These are phyloP conservation scores for Chaetothyriales sp. DNA, from an alignment of 2,329 filamentous ascomycete species.

Conservation along the genomic window DNA sequence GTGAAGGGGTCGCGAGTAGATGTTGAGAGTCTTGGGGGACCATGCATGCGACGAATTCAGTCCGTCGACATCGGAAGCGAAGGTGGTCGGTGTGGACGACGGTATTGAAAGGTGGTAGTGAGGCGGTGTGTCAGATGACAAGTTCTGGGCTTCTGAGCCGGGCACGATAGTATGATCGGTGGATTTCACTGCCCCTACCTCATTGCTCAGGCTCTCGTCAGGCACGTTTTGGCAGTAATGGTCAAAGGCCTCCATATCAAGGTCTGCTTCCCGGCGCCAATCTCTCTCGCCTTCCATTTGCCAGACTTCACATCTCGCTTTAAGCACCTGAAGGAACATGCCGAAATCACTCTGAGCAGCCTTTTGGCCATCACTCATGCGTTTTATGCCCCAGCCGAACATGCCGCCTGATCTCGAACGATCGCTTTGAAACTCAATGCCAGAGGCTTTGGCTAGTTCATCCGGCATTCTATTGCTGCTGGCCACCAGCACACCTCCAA, in stretches of 20 bases:
- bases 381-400: slow-evolving; percentile 16
- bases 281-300: slow-evolving; percentile 66
- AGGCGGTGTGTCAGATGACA: slow-evolving; percentile 14
- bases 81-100: not conserved
- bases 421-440: slow-evolving; percentile 45
- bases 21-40: slow-evolving; percentile 8
- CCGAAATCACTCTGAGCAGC: slow-evolving; percentile 58
- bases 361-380: slow-evolving; percentile 38
- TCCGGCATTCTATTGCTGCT: slow-evolving; percentile 77
- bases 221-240: slow-evolving; percentile 2
- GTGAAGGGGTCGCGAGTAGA: slow-evolving; percentile 32
- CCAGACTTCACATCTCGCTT: slow-evolving; percentile 69
- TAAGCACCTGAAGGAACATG: slow-evolving; percentile 60
- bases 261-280: slow-evolving; percentile 41
- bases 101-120: slow-evolving; percentile 14
- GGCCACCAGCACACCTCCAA: slow-evolving; percentile 66
- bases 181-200: not conserved
- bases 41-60: slow-evolving; percentile 14
- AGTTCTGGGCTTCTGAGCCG: not conserved
- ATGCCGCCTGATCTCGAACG: slow-evolving; percentile 3
- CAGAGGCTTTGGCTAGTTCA: slow-evolving; percentile 61
- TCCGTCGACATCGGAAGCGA: slow-evolving; percentile 3
- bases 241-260: slow-evolving; percentile 21
- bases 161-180: not conserved
- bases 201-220: not conserved